These are phyloP conservation scores for Saururus chinensis DNA, from an alignment of 164 flowering plant genomes.

Conservation along the genomic window DNA sequence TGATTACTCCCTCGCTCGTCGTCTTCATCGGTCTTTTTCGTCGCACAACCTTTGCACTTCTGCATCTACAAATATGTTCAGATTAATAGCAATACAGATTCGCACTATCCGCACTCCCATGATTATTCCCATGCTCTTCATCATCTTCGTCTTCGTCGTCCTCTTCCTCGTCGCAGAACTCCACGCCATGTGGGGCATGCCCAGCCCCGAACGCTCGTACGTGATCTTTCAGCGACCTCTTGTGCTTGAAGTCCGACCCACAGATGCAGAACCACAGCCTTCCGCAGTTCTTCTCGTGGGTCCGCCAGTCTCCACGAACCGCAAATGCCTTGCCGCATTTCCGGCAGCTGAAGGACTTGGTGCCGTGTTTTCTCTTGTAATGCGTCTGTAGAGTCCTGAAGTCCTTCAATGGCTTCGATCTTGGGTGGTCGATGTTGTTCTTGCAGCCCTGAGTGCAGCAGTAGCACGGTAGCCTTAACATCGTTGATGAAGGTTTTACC, in stretches of 20 bases:
- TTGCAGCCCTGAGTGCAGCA: constrained; percentile 66
- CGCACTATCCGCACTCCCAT: background rate
- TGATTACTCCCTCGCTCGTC: too few species aligned
- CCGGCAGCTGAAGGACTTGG: constrained; percentile 43
- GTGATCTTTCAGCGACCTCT: constrained; percentile 70
- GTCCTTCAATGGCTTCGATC: constrained; percentile 64
- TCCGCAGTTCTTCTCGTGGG: constrained; percentile 76
- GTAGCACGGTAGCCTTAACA: constrained; percentile 53
- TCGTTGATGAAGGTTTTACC: constrained; percentile 34
- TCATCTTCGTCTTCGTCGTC: constrained; percentile 7
- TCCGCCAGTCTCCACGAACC: constrained; percentile 73
- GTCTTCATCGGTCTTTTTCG: too few species aligned
- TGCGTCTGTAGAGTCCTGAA: constrained; percentile 70
- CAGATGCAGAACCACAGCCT: constrained; percentile 66
- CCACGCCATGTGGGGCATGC: constrained; percentile 35
- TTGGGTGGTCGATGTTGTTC: constrained; percentile 60
- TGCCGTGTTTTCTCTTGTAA: constrained; percentile 68
- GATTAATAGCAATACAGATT: background rate
- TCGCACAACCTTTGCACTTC: too few species aligned
- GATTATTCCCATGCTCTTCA: background rate
- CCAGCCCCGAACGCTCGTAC: constrained; percentile 55
- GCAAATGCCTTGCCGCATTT: constrained; percentile 64
- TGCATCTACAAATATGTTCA: background rate
- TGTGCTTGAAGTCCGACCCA: constrained; percentile 73
- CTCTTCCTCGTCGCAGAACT: constrained; percentile 19